Evolutionary conservation across 345 rosid species (phyloP), one percentile per base, ranked within the genome.

Genomic region (Populus euphratica): DNA sequence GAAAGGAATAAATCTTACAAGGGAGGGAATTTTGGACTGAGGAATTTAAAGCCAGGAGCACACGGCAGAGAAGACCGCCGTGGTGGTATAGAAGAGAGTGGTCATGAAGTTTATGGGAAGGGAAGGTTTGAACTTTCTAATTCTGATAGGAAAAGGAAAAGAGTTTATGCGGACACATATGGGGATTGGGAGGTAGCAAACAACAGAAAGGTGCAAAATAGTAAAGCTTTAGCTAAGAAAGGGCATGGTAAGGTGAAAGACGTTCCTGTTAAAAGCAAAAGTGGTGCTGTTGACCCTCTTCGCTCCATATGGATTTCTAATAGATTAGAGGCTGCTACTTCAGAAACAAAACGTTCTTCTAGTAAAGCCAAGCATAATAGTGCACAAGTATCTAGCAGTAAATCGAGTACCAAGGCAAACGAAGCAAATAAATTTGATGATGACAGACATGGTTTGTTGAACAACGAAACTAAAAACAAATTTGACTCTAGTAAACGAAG

Each of bases 251-350:
- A 59, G 56, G 79, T 76, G 62, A 85, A 82, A 56, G 23, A 25
- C 70, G 83, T 38, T 64, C 62, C 74, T 35, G 61, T 10, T 65
- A 74, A 76, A 73, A 75, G 56, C 59, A 85, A 77, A 76, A 73
- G 56, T 50, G 6, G 73, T 49, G 72, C 73, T 69, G 72, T 47
- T 23, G 79, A 72, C 68, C 25, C 87, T 65, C 81, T 82, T 62
- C 91, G 91, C 50, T 79, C 94, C 3, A 89, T 88, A 31, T 87
- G 92, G 93, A 80, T 68, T 83, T 72, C 86, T 73, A 33, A 73
- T 41, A 9, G 52, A 38, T 17, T 11, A 10, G 44, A 81, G 73
- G 39, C 50, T 71, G 77, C 71, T 69, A 67, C 82, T 38, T 72
- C 86, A 4, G 76, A 82, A 73, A 79, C 49, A 29, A 84, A 77